Evolutionary conservation across 2,329 filamentous ascomycete species (phyloP), one percentile per base, ranked within the genome.

Genomic region (Cladophialophora exuberans): DNA sequence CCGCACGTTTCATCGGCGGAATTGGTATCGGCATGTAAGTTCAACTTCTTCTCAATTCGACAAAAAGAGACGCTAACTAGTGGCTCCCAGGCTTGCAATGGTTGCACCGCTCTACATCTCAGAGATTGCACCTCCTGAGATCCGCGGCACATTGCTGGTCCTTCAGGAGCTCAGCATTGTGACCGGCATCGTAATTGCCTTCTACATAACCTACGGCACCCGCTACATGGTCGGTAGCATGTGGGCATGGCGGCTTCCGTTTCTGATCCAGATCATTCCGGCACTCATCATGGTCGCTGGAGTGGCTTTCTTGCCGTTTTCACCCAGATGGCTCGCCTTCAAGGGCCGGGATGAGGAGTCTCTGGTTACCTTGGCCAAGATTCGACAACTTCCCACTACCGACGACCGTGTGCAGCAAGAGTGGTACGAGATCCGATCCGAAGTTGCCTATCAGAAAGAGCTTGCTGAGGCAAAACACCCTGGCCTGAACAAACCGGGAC

Each of bases 201-300:
- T 76, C 62, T 83, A 78, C 76, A 79, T 80, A 31, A 79, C 77
- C 0, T 83, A 81, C 52, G 80, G 74, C 0, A 82, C 79, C 0
- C 66, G 71, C 4, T 69, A 71, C 57, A 73, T 80, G 35, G 56
- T 10, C 7, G 43, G 28, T n/a, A 26, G 35, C n/a, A 45, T 18
- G 59, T 71, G 69, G 65, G 66, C 77, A 2, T 80, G 73, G 62
- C 70, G 76, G 5, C 67, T 81, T 0, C 78, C 78, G 0, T 79
- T 79, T 53, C 67, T 73, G 3, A 65, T 80, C 4, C 60, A 46
- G 28, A 46, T 46, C 26, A 28, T 31, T 6, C 25, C 43, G 2
- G 43, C 43, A 11, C 11, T 73, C 3, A 64, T 71, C 54, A 63
- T 76, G 23, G 68, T 72, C 41, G 39, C 64, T 25, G 75, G 75